phyloP scores from a whole-genome alignment of 1,284 basidiomycete genomes.

The Exobasidium cylindrosporum region DNA sequence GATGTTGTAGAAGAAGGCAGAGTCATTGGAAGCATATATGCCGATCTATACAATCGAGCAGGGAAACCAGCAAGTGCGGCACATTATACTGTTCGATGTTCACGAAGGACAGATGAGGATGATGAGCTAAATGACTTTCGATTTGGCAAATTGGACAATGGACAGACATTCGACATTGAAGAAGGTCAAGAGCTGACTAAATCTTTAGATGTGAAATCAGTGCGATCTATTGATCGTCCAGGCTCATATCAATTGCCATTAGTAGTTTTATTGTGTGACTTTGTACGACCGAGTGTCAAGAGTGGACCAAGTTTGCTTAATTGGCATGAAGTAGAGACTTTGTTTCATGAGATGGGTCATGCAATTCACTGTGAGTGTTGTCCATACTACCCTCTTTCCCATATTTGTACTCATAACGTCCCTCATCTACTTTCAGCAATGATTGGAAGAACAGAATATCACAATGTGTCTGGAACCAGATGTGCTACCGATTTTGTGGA shows the following conservation, averaged over 20 bases:
- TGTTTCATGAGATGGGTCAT: conserved; percentile 99
- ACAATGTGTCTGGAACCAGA: conserved; percentile 96
- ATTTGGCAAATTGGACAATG: conserved; percentile 57
- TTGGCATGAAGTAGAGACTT: conserved; percentile 91
- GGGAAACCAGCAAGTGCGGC: conserved; percentile 89
- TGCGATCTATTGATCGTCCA: not conserved
- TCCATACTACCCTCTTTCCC: not conserved
- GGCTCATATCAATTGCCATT: conserved; percentile 77
- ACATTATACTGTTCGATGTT: conserved; percentile 96
- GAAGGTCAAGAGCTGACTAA: not conserved
- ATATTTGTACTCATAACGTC: not conserved
- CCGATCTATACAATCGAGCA: conserved; percentile 79
- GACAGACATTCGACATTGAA: conserved; percentile 4
- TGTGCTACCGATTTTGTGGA: conserved; percentile 99
- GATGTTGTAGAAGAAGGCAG: conserved; percentile 74
- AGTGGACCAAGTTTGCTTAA: conserved; percentile 67
- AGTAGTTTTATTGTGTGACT: conserved; percentile 87
- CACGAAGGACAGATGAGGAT: conserved; percentile 84
- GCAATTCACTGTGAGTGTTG: conserved; percentile 87
- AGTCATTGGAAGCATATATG: conserved; percentile 87
- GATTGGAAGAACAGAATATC: conserved; percentile 95
- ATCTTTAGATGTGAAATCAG: not conserved
- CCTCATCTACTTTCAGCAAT: conserved; percentile 66
- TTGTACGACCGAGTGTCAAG: conserved; percentile 66
- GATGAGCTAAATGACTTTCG: conserved; percentile 69